These are phyloP conservation scores for Lasiosphaeria ovina DNA, from an alignment of 495 filamentous ascomycete species.

Conservation along the genomic window DNA sequence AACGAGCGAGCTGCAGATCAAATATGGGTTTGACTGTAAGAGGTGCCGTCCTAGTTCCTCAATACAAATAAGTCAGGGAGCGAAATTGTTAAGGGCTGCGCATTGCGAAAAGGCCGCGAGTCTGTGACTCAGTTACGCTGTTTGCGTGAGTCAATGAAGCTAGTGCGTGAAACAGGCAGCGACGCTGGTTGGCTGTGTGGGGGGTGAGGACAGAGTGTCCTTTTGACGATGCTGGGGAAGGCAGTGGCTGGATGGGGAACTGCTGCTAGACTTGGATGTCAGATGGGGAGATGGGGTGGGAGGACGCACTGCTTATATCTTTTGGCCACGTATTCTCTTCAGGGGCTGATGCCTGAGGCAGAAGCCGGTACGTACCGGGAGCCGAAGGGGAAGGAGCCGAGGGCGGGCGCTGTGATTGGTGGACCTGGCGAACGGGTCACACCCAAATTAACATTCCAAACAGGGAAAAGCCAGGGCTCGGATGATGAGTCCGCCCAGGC, in stretches of 20 bases:
- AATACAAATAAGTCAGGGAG: conserved; percentile 36
- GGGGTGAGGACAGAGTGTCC: conserved; percentile 32
- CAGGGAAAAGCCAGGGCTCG: conserved; percentile 22
- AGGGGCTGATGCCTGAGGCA: conserved; percentile 32
- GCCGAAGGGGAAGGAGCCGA: background rate
- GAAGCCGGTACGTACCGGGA: background rate
- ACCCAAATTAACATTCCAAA: conserved; percentile 27
- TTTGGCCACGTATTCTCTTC: conserved; percentile 31
- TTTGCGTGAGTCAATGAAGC: background rate
- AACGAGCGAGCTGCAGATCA: conserved; percentile 14
- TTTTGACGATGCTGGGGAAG: conserved; percentile 18
- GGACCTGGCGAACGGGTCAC: conserved; percentile 11
- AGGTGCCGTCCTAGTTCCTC: conserved; percentile 46
- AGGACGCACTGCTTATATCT: conserved; percentile 34
- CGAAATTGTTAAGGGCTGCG: conserved; percentile 19
- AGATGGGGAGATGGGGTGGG: conserved; percentile 16
- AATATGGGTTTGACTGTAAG: conserved; percentile 24
- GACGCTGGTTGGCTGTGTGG: conserved; percentile 25
- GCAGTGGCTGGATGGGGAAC: conserved; percentile 15
- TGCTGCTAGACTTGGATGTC: background rate
- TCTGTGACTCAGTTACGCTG: conserved; percentile 22
- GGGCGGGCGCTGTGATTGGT: conserved; percentile 25
- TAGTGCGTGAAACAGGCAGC: conserved; percentile 16
- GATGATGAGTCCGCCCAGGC: conserved; percentile 19
- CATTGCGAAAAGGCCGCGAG: conserved; percentile 24